phyloP scores from a whole-genome alignment of 495 filamentous ascomycete species.

The Neurospora sp. region DNA sequence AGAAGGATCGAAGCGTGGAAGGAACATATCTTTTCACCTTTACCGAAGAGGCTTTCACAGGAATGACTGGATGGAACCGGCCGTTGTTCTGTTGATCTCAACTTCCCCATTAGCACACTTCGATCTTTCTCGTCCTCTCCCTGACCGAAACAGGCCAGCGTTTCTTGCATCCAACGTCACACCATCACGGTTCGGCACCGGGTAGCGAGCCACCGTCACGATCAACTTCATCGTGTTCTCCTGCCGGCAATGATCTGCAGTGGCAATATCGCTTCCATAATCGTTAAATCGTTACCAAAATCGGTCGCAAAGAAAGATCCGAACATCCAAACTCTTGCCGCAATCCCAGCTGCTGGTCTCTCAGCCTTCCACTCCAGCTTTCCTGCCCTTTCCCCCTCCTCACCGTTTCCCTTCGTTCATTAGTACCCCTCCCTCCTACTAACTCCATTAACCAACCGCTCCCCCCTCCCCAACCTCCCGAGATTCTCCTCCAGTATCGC shows the following conservation, averaged over 20 bases:
- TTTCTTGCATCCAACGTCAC: not conserved
- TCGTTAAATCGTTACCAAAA: too few species aligned
- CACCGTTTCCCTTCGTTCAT: too few species aligned
- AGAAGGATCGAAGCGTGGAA: not conserved
- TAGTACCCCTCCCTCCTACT: slow-evolving; percentile 53
- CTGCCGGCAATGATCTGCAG: not conserved
- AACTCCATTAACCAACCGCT: slow-evolving; percentile 57
- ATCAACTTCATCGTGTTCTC: not conserved
- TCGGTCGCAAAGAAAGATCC: not conserved
- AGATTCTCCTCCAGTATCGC: slow-evolving; percentile 51
- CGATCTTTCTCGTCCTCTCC: not conserved
- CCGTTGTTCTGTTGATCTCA: too few species aligned
- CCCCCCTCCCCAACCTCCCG: slow-evolving; percentile 44
- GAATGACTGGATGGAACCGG: too few species aligned
- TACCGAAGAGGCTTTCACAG: too few species aligned
- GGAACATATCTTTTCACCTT: not conserved
- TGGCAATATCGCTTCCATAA: not conserved
- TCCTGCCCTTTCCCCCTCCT: too few species aligned
- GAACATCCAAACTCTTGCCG: not conserved
- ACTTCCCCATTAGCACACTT: too few species aligned
- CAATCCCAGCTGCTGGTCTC: not conserved
- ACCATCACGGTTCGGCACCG: not conserved
- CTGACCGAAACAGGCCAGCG: not conserved
- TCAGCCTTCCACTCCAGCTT: too few species aligned
- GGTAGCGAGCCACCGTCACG: not conserved